A percentile compares a stretch with the other conserved stretches of the same genome.
Conservation (phyloP, 495 filamentous ascomycete genomes). For the Hypoxylon trugodes region DNA sequence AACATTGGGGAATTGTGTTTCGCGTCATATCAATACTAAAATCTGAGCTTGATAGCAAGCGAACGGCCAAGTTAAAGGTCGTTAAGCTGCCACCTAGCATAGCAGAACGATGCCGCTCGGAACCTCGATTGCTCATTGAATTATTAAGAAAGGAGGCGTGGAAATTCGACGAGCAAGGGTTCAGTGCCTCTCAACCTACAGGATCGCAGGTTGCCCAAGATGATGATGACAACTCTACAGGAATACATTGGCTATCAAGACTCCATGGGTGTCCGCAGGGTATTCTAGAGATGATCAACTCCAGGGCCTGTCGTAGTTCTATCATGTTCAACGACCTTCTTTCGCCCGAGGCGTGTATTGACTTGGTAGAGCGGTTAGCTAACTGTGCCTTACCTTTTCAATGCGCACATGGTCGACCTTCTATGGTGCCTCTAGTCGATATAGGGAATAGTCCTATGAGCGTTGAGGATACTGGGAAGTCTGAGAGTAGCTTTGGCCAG, state of each 20-base stretch:
- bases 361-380: constrained; percentile 68
- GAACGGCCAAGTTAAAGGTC: constrained; percentile 53
- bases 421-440: constrained; percentile 77
- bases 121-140: constrained; percentile 72
- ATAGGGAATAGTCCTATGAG: constrained; percentile 47
- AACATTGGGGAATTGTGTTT: constrained; percentile 77
- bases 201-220: neutral
- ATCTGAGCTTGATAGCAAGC: neutral
- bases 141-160: constrained; percentile 80
- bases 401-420: constrained; percentile 87
- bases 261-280: constrained; percentile 75
- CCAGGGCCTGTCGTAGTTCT: constrained; percentile 85
- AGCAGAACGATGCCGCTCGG: constrained; percentile 74
- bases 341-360: constrained; percentile 68
- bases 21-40: constrained; percentile 35
- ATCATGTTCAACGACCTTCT: constrained; percentile 97
- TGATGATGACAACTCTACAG: constrained; percentile 4
- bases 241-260: constrained; percentile 61
- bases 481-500: constrained; percentile 25
- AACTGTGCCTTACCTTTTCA: constrained; percentile 87
- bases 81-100: constrained; percentile 73
- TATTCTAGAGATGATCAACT: constrained; percentile 89
- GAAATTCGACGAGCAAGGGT: constrained; percentile 52
- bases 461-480: neutral
- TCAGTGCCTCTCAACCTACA: neutral